Base-by-base conservation (phyloP, 2,329 filamentous ascomycete species). In the Ceratocystis cubensis region DNA sequence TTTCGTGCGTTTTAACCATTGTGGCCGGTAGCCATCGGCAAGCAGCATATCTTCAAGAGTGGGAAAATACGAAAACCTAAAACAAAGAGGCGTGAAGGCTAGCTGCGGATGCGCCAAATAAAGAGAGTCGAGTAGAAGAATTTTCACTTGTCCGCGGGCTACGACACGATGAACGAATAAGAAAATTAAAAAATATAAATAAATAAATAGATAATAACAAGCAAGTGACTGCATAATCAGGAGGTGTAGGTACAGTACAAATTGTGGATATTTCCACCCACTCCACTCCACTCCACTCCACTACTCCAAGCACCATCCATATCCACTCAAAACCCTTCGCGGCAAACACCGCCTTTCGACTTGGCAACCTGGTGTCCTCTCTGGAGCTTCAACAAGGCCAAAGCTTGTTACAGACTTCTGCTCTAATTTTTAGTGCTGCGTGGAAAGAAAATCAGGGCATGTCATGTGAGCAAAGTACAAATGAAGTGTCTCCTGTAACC, bases 111-210 rank as follows among this genome's bases (percentile, higher is more conserved):
- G 25, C 4, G 8, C 48, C 20, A 17, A 20, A 22, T 15, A 10
- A 1, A 53, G 4, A 28, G 25, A 25, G 48, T 5, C 8, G 15
- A 53, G 15, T 13, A 53, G 22, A 15, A 53, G 56, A 59, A 20
- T 59, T 59, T 59, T 37, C 56, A 59, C 56, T 59, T 33, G 56
- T 30, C 56, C 56, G 25, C 30, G 56, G 56, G 33, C 8, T 28
- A 41, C 37, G 56, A 41, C 37, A 41, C 37, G 13, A 41, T 41
- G 37, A 15, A 15, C 37, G 10, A 15, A 41, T 4, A 41, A 2
- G 37, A 41, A 0, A 41, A 41, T 13, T 13, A 13, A 13, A 37
- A 5, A 5, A 3, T 28, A 15, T 41, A 15, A 41, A 41, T 15
- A 41, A 41, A 41, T 15, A 41, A 15, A 15, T 15, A 13, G 4